Evolutionary conservation across 768 basidiomycete genomes (phyloP), one percentile per base, ranked within the genome.

Genomic region (Obba rivulosa): DNA sequence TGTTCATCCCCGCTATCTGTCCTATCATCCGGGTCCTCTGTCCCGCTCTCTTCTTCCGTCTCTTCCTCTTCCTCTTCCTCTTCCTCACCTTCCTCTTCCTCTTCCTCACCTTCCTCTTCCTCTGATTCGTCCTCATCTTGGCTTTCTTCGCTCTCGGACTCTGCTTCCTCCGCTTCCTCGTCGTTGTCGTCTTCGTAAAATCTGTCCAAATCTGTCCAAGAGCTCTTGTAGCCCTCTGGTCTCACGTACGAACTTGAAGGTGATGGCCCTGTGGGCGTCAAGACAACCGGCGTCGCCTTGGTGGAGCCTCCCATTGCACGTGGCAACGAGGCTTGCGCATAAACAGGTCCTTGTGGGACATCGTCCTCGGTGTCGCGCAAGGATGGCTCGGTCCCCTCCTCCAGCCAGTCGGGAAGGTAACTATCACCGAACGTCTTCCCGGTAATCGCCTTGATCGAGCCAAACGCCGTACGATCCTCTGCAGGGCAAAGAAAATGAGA

Each of bases 331-430:
- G 67, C 16, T 59, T 65, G 35, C 67, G 66, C 17, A 64, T 60
- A 8, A 59, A 61, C 62, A 25, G 65, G 61, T 20, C 37, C 24
- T 1, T 55, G 59, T n/a, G 59, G 59, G 1, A 55, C 55, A 48
- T 85, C 85, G 9, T 85, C 82, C 40, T 76, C 78, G 17, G 69
- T 72, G 51, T 92, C 85, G 49, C 94, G 77, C 48, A 97, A 66
- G 0, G 77, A 72, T 1, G 87, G 69, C 55, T 92, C 89, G 3
- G 89, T 89, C 0, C 92, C 92, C 46, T 79, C 74, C 63, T 94
- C 91, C 4, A 87, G 73, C 94, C 94, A 96, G 57, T 91, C 90
- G 0, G 91, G 89, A 0, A 95, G 65, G 48, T 50, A 71, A 25
- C 63, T 69, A 49, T 83, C 80, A 38, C 72, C 67, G 4, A 67